phyloP scores from a whole-genome alignment of 169 alveolate genomes.

The Cryptosporidium meleagridis region DNA sequence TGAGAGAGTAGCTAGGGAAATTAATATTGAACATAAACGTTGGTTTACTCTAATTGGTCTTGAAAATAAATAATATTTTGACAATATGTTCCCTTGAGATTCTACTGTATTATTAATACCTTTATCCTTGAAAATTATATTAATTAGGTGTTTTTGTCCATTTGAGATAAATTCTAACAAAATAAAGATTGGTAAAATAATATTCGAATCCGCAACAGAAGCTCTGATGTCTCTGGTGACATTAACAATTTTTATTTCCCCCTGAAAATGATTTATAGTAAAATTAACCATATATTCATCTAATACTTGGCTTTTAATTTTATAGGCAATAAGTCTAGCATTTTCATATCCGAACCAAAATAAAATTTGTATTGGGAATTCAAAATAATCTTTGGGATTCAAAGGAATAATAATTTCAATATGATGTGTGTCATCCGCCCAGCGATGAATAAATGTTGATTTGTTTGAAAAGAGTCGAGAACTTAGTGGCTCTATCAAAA shows the following conservation, averaged over 20 bases:
- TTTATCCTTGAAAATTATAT: constrained; percentile 5
- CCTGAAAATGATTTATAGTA: constrained; percentile 13
- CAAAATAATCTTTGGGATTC: not conserved
- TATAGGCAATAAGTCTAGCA: constrained; percentile 13
- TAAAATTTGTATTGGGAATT: not conserved
- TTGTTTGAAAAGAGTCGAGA: constrained; percentile 17
- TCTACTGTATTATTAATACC: not conserved
- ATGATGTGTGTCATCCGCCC: not conserved
- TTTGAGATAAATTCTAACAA: constrained; percentile 19
- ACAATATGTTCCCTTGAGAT: not conserved
- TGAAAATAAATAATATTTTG: not conserved
- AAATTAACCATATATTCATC: constrained; percentile 15
- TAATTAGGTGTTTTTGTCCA: constrained; percentile 6
- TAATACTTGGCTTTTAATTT: not conserved
- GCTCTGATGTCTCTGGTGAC: not conserved
- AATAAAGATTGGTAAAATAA: not conserved
- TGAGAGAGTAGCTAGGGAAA: not conserved
- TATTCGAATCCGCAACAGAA: not conserved
- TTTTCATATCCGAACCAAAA: constrained; percentile 63
- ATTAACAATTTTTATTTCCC: not conserved
- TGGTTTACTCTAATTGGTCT: not conserved
- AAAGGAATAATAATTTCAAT: constrained; percentile 4
- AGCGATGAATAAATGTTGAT: not conserved
- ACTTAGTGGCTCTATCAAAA: constrained; percentile 13
- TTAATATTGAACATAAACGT: not conserved